phyloP scores from a whole-genome alignment of 192 early-diverging fungal genomes.

The Dimargaris xerosporica region DNA sequence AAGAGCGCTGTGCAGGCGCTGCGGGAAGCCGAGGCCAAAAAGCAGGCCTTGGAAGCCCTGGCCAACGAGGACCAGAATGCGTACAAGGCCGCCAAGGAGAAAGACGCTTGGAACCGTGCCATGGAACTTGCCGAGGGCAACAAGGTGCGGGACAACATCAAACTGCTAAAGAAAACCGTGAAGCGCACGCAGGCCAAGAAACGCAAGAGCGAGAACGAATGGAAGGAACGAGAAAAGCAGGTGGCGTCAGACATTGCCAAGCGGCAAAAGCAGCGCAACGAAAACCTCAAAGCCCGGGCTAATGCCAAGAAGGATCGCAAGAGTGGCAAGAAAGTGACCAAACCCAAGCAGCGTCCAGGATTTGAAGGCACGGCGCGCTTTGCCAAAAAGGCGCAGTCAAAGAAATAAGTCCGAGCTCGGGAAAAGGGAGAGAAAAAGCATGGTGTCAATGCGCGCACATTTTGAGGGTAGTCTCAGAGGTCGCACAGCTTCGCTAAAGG shows the following conservation, averaged over 20 bases:
- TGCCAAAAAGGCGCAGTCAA: no score
- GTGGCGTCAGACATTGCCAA: constrained; percentile 46
- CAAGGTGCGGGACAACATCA: constrained; percentile 83
- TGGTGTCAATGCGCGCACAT: no score
- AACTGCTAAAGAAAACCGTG: constrained; percentile 79
- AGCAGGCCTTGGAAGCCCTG: constrained; percentile 60
- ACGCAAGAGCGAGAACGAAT: constrained; percentile 67
- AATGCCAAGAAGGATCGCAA: constrained; percentile 64
- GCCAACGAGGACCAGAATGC: constrained; percentile 32
- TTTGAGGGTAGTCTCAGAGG: no score
- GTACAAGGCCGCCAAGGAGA: constrained; percentile 61
- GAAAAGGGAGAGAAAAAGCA: no score
- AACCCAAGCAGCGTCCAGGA: neutral
- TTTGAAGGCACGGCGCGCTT: neutral
- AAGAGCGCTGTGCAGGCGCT: constrained; percentile 35
- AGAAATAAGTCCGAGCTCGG: no score
- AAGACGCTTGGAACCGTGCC: constrained; percentile 68
- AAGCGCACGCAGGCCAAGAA: constrained; percentile 72
- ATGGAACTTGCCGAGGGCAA: constrained; percentile 69
- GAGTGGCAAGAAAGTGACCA: constrained; percentile 26
- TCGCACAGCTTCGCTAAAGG: no score
- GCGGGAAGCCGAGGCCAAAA: constrained; percentile 54
- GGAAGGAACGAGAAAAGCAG: constrained; percentile 60
- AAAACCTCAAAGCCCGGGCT: constrained; percentile 67
- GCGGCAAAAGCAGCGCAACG: constrained; percentile 60